A percentile compares a stretch with the other conserved stretches of the same genome.
phyloP scores from a whole-genome alignment of 345 rosid genomes.

The Syzygium aqueum region DNA sequence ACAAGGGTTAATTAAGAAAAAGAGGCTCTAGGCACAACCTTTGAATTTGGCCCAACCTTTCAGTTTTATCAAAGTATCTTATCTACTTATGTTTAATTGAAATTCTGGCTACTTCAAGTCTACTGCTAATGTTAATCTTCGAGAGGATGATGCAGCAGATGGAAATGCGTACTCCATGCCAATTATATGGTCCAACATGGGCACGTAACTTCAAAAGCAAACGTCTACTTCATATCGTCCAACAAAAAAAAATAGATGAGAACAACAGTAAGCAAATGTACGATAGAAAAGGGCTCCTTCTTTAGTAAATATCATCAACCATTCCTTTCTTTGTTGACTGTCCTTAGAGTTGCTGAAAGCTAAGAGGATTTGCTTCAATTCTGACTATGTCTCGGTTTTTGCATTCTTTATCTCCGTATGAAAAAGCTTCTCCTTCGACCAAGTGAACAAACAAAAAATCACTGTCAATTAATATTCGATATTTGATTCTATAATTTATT shows the following conservation, averaged over 20 bases:
- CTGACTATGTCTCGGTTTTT: background rate
- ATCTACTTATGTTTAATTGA: background rate
- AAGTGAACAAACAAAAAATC: background rate
- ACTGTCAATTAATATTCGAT: background rate
- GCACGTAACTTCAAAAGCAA: background rate
- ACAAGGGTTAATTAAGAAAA: background rate
- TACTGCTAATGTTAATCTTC: background rate
- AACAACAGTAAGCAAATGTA: background rate
- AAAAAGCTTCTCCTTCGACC: background rate
- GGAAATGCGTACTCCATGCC: background rate
- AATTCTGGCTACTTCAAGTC: background rate
- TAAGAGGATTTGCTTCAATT: background rate
- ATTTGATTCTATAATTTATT: background rate
- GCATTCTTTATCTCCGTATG: background rate
- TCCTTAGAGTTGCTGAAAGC: background rate
- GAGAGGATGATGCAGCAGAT: background rate
- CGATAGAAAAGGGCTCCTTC: background rate
- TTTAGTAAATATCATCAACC: background rate
- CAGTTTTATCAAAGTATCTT: background rate
- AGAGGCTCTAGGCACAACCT: background rate
- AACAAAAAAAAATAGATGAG: background rate
- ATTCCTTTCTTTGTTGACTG: background rate
- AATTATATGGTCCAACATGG: background rate
- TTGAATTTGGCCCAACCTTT: background rate
- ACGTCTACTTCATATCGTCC: background rate